Conservation (phyloP, 169 alveolate genomes). For the Plasmodium billcollinsi region DNA sequence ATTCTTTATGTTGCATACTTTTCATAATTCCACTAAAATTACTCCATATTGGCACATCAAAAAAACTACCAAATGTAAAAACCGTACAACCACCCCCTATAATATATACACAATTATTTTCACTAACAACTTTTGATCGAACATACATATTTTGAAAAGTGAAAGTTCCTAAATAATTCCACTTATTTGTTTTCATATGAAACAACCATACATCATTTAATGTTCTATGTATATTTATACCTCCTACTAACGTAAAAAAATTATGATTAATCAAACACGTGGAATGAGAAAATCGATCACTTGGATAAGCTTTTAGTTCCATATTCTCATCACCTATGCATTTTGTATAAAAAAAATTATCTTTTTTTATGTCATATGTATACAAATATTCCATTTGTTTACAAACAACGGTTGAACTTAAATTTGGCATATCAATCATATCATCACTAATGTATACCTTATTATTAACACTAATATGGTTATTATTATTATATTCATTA, state of each 20-base stretch:
- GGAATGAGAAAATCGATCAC: constrained; percentile 38
- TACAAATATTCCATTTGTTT: background rate
- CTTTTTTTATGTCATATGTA: constrained; percentile 34
- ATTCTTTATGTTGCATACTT: too few relatives aligned
- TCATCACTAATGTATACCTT: background rate
- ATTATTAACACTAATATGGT: background rate
- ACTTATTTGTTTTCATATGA: constrained; percentile 23
- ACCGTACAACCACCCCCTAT: constrained; percentile 71
- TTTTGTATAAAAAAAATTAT: constrained; percentile 16
- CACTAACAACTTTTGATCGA: constrained; percentile 47
- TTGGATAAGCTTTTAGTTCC: constrained; percentile 19
- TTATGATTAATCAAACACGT: constrained; percentile 18
- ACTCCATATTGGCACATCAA: constrained; percentile 40
- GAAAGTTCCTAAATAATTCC: constrained; percentile 42
- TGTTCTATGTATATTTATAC: constrained; percentile 38
- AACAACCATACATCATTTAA: constrained; percentile 61
- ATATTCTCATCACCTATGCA: constrained; percentile 16
- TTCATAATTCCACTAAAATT: background rate
- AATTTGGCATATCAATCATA: background rate
- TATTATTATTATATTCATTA: background rate
- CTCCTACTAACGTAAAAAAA: constrained; percentile 38
- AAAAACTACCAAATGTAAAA: constrained; percentile 65
- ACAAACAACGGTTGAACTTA: background rate
- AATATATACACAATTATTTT: constrained; percentile 20
- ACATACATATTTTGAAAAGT: constrained; percentile 36